These are phyloP conservation scores for Aphanomyces astaci DNA, from an alignment of 352 stramenopile genomes.

Conservation along the genomic window DNA sequence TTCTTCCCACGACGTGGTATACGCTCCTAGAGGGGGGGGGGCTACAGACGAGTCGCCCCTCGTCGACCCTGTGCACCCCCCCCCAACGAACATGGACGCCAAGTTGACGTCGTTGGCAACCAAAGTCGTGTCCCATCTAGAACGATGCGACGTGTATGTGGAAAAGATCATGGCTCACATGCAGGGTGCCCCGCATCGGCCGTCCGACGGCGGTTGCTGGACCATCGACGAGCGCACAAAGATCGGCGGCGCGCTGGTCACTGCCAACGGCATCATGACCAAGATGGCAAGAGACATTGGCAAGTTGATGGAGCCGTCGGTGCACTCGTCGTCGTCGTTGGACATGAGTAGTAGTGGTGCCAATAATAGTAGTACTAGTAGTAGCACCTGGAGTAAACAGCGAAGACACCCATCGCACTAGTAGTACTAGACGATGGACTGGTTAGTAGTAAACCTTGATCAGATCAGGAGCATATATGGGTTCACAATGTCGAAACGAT, in stretches of 20 bases:
- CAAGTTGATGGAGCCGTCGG: not conserved
- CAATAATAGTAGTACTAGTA: too few species aligned
- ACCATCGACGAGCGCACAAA: not conserved
- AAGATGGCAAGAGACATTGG: not conserved
- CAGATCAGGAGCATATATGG: too few species aligned
- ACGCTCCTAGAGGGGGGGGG: slow-evolving; percentile 27
- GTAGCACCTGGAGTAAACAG: not conserved
- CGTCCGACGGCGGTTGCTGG: too few species aligned
- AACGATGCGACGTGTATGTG: slow-evolving; percentile 46
- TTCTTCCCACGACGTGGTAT: slow-evolving; percentile 1
- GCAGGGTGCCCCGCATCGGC: too few species aligned
- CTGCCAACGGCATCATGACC: not conserved
- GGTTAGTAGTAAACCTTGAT: not conserved
- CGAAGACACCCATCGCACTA: too few species aligned
- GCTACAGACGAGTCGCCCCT: slow-evolving; percentile 28
- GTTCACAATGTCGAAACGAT: too few species aligned
- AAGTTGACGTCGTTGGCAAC: slow-evolving; percentile 37
- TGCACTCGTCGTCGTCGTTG: not conserved
- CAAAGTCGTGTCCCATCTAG: slow-evolving; percentile 62
- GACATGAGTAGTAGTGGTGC: too few species aligned
- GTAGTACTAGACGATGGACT: not conserved
- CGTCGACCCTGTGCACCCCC: not conserved
- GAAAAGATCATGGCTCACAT: slow-evolving; percentile 47
- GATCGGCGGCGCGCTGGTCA: not conserved
- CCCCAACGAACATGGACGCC: too few species aligned